These are phyloP conservation scores for Ophiostoma quercus DNA, from an alignment of 2,329 filamentous ascomycete species.

Conservation along the genomic window DNA sequence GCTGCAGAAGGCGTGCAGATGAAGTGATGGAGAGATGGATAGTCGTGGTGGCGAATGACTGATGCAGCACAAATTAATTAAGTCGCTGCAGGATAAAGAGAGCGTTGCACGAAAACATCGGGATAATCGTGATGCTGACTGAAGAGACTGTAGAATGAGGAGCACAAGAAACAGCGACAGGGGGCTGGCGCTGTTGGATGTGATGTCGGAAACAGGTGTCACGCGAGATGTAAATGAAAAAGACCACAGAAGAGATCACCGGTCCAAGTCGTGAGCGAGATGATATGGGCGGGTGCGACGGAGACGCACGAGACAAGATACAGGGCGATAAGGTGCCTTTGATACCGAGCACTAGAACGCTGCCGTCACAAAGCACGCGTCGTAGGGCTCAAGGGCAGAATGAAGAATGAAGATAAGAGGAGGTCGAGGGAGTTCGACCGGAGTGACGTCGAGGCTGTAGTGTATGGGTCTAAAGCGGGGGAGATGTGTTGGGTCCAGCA, in stretches of 20 bases:
- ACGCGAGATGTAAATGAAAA: neutral
- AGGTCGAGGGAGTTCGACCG: neutral
- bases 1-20: neutral
- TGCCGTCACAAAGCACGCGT: neutral
- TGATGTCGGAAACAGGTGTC: neutral
- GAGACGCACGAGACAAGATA: neutral
- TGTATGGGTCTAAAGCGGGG: slow-evolving; percentile 4
- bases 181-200: neutral
- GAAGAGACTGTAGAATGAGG: neutral
- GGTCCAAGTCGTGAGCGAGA: neutral
- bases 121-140: slow-evolving; percentile 6
- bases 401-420: neutral
- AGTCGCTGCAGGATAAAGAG: slow-evolving; percentile 15
- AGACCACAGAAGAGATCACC: neutral
- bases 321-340: neutral
- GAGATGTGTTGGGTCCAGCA: neutral
- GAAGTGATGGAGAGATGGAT: neutral
- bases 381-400: neutral
- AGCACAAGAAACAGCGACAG: neutral
- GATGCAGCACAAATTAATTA: slow-evolving; percentile 6
- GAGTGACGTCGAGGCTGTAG: slow-evolving; percentile 9
- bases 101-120: slow-evolving; percentile 16
- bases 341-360: neutral
- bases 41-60: neutral
- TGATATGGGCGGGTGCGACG: neutral